phyloP scores from a whole-genome alignment of 1,284 basidiomycete species.

The Ustilago lituana region DNA sequence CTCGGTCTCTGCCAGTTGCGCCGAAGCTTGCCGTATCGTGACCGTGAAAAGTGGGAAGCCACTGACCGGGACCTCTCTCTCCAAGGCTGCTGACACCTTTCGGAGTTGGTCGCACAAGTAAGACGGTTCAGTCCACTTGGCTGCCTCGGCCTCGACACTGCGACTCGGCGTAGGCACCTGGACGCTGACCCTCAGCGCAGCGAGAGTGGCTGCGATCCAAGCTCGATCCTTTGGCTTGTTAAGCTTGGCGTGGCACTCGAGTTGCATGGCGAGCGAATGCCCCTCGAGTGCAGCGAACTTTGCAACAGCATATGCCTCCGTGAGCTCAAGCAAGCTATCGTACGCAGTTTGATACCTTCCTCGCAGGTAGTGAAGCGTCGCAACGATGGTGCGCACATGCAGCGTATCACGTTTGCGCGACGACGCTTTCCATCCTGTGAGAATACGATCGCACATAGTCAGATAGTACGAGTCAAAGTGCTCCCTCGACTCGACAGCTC shows the following conservation, averaged over 20 bases:
- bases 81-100: constrained; percentile 21
- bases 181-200: constrained; percentile 23
- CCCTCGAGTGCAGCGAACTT: constrained; percentile 80
- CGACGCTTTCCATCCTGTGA: constrained; percentile 80
- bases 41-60: constrained; percentile 47
- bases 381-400: constrained; percentile 82
- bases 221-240: constrained; percentile 74
- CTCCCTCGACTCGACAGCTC: constrained; percentile 71
- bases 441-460: constrained; percentile 77
- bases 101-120: constrained; percentile 44
- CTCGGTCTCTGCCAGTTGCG: constrained; percentile 28
- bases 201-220: constrained; percentile 74
- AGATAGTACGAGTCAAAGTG: constrained; percentile 59
- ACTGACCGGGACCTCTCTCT: constrained; percentile 49
- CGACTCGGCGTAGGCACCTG: not conserved
- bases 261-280: constrained; percentile 77
- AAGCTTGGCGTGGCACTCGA: constrained; percentile 74
- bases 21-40: constrained; percentile 5
- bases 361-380: constrained; percentile 77
- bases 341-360: constrained; percentile 22
- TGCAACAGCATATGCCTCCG: constrained; percentile 71
- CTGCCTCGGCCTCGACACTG: constrained; percentile 6
- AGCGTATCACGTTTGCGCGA: constrained; percentile 84
- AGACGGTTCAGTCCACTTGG: constrained; percentile 27
- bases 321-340: constrained; percentile 23